A percentile compares a stretch with the other conserved stretches of the same genome.
Conservation (phyloP, 495 filamentous ascomycete genomes). For the Hyaloscypha bicolor region DNA sequence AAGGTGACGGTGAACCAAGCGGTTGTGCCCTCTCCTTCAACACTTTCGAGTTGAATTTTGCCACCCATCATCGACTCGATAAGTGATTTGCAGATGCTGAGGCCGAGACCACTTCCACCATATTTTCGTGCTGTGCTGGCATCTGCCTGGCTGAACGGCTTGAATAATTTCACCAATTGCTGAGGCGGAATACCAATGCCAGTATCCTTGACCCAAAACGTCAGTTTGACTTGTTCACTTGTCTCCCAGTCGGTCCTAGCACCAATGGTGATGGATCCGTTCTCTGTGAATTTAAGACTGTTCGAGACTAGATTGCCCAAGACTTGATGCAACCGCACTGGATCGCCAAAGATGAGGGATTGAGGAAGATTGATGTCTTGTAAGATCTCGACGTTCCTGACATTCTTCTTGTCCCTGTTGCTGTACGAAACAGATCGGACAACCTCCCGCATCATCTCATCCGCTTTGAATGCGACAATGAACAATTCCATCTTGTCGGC, state of each 20-base stretch:
- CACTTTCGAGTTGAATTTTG: constrained; percentile 78
- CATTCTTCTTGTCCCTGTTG: constrained; percentile 70
- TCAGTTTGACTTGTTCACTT: constrained; percentile 67
- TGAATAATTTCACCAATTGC: constrained; percentile 82
- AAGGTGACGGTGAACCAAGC: constrained; percentile 85
- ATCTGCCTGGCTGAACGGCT: constrained; percentile 89
- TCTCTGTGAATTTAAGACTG: constrained; percentile 90
- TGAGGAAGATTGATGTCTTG: constrained; percentile 75
- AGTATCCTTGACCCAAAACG: constrained; percentile 86
- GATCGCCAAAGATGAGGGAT: constrained; percentile 85
- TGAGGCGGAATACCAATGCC: constrained; percentile 86
- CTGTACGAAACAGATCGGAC: constrained; percentile 84
- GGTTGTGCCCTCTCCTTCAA: constrained; percentile 74
- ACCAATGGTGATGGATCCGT: constrained; percentile 80
- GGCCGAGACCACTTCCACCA: constrained; percentile 84
- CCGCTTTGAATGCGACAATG: constrained; percentile 79
- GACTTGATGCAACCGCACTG: constrained; percentile 88
- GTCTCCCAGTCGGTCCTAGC: constrained; percentile 71
- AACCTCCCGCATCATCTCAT: constrained; percentile 85
- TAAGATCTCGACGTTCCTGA: constrained; percentile 61
- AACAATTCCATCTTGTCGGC: constrained; percentile 95
- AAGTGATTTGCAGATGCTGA: constrained; percentile 93
- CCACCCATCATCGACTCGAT: constrained; percentile 90
- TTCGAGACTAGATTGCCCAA: constrained; percentile 93
- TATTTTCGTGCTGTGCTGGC: constrained; percentile 84